These are phyloP conservation scores for Penicillium griseofulvum DNA, from an alignment of 2,329 filamentous ascomycete genomes.

Conservation along the genomic window DNA sequence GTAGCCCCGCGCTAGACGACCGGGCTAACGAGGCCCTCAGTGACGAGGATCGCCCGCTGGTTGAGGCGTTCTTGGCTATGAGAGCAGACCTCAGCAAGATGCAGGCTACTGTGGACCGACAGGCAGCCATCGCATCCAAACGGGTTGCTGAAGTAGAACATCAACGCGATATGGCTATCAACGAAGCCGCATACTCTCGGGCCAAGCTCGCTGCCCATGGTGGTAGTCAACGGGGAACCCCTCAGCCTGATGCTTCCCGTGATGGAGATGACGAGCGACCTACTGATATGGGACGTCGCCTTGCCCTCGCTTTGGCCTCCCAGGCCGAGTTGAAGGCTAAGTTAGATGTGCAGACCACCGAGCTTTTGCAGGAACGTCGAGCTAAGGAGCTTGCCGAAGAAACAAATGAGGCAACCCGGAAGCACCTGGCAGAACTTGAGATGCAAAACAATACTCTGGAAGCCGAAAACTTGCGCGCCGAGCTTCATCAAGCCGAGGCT, in stretches of 20 bases:
- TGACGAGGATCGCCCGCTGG: constrained; percentile 86
- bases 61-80: constrained; percentile 92
- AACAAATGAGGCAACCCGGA: constrained; percentile 76
- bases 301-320: constrained; percentile 74
- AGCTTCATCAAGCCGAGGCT: constrained; percentile 76
- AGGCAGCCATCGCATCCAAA: constrained; percentile 79
- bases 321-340: constrained; percentile 80
- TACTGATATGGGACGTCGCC: constrained; percentile 73
- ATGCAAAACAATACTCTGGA: constrained; percentile 79
- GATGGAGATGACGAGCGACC: constrained; percentile 64
- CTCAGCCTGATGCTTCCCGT: constrained; percentile 50
- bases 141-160: constrained; percentile 92
- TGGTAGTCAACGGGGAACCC: constrained; percentile 61
- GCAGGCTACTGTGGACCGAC: constrained; percentile 83
- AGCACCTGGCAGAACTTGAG: constrained; percentile 79
- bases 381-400: constrained; percentile 85
- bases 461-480: constrained; percentile 78
- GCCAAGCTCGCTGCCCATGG: constrained; percentile 84
- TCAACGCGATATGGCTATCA: constrained; percentile 89
- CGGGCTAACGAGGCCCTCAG: constrained; percentile 75
- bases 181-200: constrained; percentile 91
- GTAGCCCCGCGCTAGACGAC: constrained; percentile 72
- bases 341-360: constrained; percentile 65
- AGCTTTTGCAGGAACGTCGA: constrained; percentile 77
- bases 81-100: constrained; percentile 84